Percentiles rank a stretch among this genome's conserved stretches.
phyloP scores from a whole-genome alignment of 257 asterid genomes.

The Echites panduratus region DNA sequence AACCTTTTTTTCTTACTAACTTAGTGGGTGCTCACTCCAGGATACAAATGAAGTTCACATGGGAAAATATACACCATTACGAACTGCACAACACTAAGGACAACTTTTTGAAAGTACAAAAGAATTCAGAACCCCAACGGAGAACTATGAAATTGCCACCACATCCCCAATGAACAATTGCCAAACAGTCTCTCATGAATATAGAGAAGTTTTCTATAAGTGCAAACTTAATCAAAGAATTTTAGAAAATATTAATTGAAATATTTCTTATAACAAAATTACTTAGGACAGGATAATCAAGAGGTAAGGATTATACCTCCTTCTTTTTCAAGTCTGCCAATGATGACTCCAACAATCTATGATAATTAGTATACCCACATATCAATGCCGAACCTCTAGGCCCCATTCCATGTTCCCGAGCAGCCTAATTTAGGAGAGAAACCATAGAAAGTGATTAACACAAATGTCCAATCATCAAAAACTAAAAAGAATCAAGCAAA shows the following conservation, averaged over 20 bases:
- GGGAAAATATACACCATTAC: not conserved
- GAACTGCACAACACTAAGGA: not conserved
- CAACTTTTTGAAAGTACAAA: not conserved
- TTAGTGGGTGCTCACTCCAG: not conserved
- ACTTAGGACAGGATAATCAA: not conserved
- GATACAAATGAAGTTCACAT: not conserved
- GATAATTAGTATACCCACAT: slow-evolving; percentile 90
- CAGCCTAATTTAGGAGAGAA: slow-evolving; percentile 50
- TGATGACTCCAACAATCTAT: slow-evolving; percentile 71
- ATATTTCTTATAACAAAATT: not conserved
- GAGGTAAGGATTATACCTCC: slow-evolving; percentile 43
- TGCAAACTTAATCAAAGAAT: not conserved
- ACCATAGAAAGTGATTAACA: slow-evolving; percentile 1
- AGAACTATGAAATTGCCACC: not conserved
- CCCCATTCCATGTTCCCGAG: slow-evolving; percentile 90
- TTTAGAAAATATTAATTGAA: not conserved
- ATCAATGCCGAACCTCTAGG: slow-evolving; percentile 97
- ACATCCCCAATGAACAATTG: not conserved
- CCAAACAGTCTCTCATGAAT: not conserved
- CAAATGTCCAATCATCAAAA: not conserved
- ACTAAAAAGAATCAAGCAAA: not conserved
- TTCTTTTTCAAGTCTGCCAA: slow-evolving; percentile 74
- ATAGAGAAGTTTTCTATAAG: not conserved
- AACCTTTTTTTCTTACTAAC: not conserved
- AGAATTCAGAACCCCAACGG: not conserved